Evolutionary conservation across 2,329 filamentous ascomycete genomes (phyloP).

Genomic region (Fusarium penzigii): DNA sequence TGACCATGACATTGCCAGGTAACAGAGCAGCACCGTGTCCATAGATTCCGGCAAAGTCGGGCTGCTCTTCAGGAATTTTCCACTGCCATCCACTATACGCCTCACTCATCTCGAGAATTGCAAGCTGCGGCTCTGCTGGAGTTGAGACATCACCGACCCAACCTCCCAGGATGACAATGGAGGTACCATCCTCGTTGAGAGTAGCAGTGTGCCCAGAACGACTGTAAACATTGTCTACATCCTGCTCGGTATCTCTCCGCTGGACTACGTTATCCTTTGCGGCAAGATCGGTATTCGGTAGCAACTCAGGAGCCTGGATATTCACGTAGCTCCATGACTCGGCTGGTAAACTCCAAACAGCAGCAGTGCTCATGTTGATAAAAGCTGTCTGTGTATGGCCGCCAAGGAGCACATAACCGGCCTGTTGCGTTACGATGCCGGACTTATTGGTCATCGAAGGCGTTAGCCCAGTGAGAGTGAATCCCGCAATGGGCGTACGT

Average conservation of each 20-base stretch:
- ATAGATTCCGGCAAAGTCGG: conserved; percentile 51
- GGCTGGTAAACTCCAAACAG: conserved; percentile 83
- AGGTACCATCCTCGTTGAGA: conserved; percentile 73
- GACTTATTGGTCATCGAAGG: conserved; percentile 70
- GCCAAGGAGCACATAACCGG: conserved; percentile 78
- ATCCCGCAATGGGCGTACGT: conserved; percentile 82
- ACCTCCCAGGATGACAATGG: conserved; percentile 80
- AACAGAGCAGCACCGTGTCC: conserved; percentile 65
- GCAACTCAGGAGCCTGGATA: conserved; percentile 49
- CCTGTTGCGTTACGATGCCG: conserved; percentile 68
- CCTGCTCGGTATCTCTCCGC: conserved; percentile 25
- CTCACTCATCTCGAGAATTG: conserved; percentile 71
- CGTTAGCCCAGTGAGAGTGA: conserved; percentile 73
- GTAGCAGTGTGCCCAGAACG: conserved; percentile 88
- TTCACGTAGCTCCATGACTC: conserved; percentile 82
- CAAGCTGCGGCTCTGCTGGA: conserved; percentile 80
- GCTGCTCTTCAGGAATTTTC: conserved; percentile 59
- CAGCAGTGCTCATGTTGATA: conserved; percentile 91
- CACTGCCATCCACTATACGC: conserved; percentile 77
- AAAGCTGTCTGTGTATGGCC: conserved; percentile 84
- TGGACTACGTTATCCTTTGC: conserved; percentile 35
- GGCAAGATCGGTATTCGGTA: conserved; percentile 56
- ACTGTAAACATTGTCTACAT: conserved; percentile 61
- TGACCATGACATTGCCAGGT: conserved; percentile 69
- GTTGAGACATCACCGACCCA: conserved; percentile 84